These are phyloP conservation scores for Hypomyces rosellus DNA, from an alignment of 2,329 filamentous ascomycete species.

Conservation along the genomic window DNA sequence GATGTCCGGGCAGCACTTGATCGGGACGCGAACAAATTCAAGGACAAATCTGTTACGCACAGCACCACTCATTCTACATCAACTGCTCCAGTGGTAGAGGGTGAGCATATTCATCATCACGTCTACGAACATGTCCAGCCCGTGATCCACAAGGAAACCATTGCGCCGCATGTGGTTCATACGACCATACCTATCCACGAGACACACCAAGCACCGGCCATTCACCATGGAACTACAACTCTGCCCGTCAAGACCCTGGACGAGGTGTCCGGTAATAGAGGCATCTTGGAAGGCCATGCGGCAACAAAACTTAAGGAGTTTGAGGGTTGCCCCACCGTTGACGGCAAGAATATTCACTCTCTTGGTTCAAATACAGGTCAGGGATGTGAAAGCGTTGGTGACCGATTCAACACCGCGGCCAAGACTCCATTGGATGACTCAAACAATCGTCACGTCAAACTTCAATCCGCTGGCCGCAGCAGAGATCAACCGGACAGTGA, in stretches of 20 bases:
- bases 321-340: constrained; percentile 50
- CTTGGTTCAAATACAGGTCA: no score
- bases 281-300: constrained; percentile 47
- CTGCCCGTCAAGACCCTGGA: constrained; percentile 58
- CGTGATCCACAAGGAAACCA: constrained; percentile 61
- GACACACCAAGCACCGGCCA: constrained; percentile 59
- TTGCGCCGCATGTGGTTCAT: constrained; percentile 63
- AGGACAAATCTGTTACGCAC: constrained; percentile 22
- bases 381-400: no score
- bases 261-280: constrained; percentile 48
- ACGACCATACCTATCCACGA: constrained; percentile 68
- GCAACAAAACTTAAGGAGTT: constrained; percentile 51
- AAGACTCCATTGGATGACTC: no score
- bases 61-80: constrained; percentile 22
- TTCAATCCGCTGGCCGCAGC: no score
- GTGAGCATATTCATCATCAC: constrained; percentile 34
- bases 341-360: neutral
- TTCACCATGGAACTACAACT: constrained; percentile 59
- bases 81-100: constrained; percentile 19
- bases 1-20: constrained; percentile 42
- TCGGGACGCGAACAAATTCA: constrained; percentile 39
- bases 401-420: no score
- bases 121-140: constrained; percentile 66
- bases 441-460: no score
- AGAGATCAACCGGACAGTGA: no score